Base-by-base conservation (phyloP, 2,329 filamentous ascomycete species). In the Zymoseptoria tritici region DNA sequence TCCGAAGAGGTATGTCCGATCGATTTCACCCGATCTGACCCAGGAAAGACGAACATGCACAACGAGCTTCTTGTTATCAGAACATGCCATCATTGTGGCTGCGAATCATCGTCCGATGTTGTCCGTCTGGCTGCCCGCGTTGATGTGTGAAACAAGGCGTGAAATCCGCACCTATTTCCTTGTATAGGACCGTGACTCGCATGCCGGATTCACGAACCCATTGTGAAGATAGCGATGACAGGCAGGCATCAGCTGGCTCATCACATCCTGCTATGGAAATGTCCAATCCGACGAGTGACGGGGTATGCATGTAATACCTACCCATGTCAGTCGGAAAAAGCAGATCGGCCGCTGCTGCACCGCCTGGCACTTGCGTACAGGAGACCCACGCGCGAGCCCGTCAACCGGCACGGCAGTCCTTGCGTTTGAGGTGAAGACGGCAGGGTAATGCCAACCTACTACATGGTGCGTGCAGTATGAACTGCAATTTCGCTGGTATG, bases 401-500 rank as follows among this genome's bases (percentile, higher is more conserved):
- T 16, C 36, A 46, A 46, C 36, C 36, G 16, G 36, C 36, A 46
- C 36, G 36, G 36, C 36, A n/a, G 57, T 58, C 60, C 60, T 64
- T 61, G 59, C 60, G 53, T 61, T 57, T 46, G 36, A 58, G 62
- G 58, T 62, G 49, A 54, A 52, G 55, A 22, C 57, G 57, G 60
- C 53, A 49, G 62, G 64, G 60, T 66, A 53, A 66, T 66, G 62
- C 64, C 60, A 61, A 56, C 56, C 58, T n/a, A 54, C 49, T 50
- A 31, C 46, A 56, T 58, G 60, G 60, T 57, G 57, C 64, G 64
- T 66, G 62, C 64, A 60, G 55, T 55, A 64, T 66, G 64, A 57
- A 66, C 60, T 60, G 64, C 59, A 66, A 66, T 66, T 59, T 66
- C 62, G 62, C 55, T 57, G 51, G 53, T 59, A 59, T 52, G 54